Conservation (phyloP, 106 monocot species). For the Acorus calamus region DNA sequence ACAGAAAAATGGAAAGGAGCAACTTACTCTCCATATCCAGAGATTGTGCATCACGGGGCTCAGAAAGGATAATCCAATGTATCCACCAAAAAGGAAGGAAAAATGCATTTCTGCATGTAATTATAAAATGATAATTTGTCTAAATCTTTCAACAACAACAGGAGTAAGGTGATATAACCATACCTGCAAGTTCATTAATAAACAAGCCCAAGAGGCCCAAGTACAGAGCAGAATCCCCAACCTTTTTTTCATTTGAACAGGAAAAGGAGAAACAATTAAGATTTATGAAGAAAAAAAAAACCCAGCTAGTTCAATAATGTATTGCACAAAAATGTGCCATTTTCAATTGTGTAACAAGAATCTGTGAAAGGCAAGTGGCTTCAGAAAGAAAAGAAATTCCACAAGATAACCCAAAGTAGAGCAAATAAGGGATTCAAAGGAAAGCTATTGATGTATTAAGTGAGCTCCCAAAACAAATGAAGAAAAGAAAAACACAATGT, state of each 20-base stretch:
- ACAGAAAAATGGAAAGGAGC: background rate
- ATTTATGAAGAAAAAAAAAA: no score
- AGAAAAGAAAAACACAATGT: no score
- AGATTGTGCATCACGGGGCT: conserved; percentile 97
- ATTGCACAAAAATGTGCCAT: no score
- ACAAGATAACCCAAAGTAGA: no score
- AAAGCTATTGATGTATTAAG: no score
- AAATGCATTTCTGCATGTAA: conserved; percentile 73
- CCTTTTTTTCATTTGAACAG: conserved; percentile 17
- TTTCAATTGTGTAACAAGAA: no score
- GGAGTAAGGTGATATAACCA: background rate
- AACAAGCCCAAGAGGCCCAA: conserved; percentile 82
- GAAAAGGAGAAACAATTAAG: no score
- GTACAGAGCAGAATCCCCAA: conserved; percentile 90
- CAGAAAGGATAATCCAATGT: conserved; percentile 72
- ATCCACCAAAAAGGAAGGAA: conserved; percentile 87
- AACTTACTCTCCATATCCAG: conserved; percentile 71
- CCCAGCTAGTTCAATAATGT: no score
- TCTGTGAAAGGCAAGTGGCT: no score
- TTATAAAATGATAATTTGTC: conserved; percentile 2
- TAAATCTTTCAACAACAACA: background rate
- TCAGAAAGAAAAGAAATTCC: no score
- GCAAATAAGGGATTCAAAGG: no score
- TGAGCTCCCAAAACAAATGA: no score
- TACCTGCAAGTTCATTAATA: conserved; percentile 81